Evolutionary conservation across 148 eudicot genomes (phyloP), one percentile per base, ranked within the genome.

Genomic region (Nyssa sinensis): DNA sequence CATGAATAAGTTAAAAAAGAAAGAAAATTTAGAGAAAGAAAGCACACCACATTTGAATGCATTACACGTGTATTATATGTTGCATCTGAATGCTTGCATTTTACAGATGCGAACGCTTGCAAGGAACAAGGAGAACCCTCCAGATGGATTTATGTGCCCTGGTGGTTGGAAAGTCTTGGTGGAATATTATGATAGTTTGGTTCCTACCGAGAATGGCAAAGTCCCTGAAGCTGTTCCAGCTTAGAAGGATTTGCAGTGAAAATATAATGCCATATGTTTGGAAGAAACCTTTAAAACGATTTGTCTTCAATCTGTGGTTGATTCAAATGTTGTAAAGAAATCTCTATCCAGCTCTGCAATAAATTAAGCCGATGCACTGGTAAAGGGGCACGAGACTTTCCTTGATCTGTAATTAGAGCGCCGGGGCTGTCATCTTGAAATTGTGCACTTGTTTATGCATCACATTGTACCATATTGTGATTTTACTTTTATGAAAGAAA

Each of bases 41-140:
- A 44, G 16, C 16, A 2, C 51, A 44, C 2, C 16, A 44, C 51
- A 44, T 44, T 44, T 19, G 1, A 44, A 19, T 14, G 16, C 0
- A 44, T 44, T 44, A 44, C 51, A 44, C 51, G 12, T 11, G 51
- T 10, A 10, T 14, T 44, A 44, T 13, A 44, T 53, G 23, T 21
- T 19, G 19, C 21, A 12, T 14, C 39, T 71, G 7, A n/a, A 32
- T 69, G 41, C n/a, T 64, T 41, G 17, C 9, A 25, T 75, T 69
- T 31, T 69, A 49, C 84, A 93, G 98, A 93, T 93, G 98, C 81
- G 98, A 74, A 80, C 91, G 4, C 93, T 85, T 62, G 98, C 98
- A n/a, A 93, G 81, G 84, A 93, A 84, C 81, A 80, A 75, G 34
- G 92, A 88, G 78, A 86, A 76, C 28, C 93, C 96, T 32, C 97